Percentiles rank a stretch among this genome's conserved stretches.
Conservation (phyloP, 208 protist genomes). For the Leishmania tropica region DNA sequence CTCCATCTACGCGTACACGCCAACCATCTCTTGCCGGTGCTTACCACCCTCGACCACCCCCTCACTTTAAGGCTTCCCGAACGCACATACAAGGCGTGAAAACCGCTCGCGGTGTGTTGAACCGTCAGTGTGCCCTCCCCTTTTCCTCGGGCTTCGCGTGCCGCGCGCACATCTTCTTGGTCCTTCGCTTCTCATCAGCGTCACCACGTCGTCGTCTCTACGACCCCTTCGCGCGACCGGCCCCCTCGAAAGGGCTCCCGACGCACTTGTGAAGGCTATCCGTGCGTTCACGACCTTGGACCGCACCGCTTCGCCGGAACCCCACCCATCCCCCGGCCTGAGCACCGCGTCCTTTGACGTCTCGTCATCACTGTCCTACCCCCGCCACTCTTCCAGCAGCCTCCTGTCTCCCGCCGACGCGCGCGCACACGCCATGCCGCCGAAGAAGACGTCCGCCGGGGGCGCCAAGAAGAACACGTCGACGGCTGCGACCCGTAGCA, state of each 20-base stretch:
- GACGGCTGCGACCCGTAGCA: background rate
- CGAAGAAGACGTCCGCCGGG: background rate
- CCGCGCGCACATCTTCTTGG: background rate
- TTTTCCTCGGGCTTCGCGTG: background rate
- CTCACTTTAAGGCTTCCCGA: background rate
- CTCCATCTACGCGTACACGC: background rate
- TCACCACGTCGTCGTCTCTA: background rate
- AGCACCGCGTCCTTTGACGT: background rate
- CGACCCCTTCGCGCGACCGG: background rate
- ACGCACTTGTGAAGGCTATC: background rate
- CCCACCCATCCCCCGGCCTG: background rate
- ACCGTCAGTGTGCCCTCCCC: background rate
- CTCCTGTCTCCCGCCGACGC: background rate
- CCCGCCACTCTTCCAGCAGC: background rate
- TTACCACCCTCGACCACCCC: background rate
- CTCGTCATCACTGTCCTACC: background rate
- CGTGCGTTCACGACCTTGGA: background rate
- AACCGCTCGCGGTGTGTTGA: background rate
- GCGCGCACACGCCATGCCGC: constrained; percentile 2
- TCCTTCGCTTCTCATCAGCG: background rate
- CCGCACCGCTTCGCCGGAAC: background rate
- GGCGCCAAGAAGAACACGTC: background rate
- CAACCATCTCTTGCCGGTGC: background rate
- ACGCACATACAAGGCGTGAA: background rate
- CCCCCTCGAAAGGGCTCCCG: background rate